Evolutionary conservation across 768 basidiomycete genomes (phyloP), one percentile per base, ranked within the genome.

Genomic region (Boletus speciosus): DNA sequence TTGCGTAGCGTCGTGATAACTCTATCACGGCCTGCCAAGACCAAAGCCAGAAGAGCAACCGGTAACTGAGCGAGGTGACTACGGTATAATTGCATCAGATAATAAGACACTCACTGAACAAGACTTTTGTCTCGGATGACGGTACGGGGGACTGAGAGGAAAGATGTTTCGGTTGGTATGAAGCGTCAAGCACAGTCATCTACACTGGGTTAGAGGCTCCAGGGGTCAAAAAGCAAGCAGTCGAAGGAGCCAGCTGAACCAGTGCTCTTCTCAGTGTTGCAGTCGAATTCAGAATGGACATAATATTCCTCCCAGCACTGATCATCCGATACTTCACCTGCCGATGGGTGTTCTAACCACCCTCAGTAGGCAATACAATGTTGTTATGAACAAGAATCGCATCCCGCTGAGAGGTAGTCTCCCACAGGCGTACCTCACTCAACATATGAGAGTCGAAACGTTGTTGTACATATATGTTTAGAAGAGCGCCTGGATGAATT

Each of bases 1-100:
- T 64, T 73, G 42, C 77, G 74, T 29, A 76, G 57, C n/a, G 78
- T 78, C 9, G 79, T 78, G 52, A 76, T 66, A 47, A 69, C 77
- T 7, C 52, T 70, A 39, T 76, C 74, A 79, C 67, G 43, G 64
- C 72, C 4, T 51, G 11, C 51, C 74, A n/a, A 63, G 70, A 6
- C 76, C 77, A 41, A 78, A 70, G 29, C 77, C 76, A 0, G 73
- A 66, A 11, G 73, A 74, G 5, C 70, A 60, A 12, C 78, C 76
- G 15, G 75, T 77, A 25, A 77, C 79, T 75, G 31, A 45, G 7
- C 9, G 12, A n/a, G 4, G 34, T 56, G 21, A 58, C 49, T 6
- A 36, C 25, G 14, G 12, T 7, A n/a, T 12, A 36, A 3, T 4
- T 19, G 10, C 5, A 8, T 27, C 23, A 3, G 34, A 16, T 11